Evolutionary conservation across 257 asterid genomes (phyloP), one percentile per base, ranked within the genome.

Genomic region (Cruciata laevipes): DNA sequence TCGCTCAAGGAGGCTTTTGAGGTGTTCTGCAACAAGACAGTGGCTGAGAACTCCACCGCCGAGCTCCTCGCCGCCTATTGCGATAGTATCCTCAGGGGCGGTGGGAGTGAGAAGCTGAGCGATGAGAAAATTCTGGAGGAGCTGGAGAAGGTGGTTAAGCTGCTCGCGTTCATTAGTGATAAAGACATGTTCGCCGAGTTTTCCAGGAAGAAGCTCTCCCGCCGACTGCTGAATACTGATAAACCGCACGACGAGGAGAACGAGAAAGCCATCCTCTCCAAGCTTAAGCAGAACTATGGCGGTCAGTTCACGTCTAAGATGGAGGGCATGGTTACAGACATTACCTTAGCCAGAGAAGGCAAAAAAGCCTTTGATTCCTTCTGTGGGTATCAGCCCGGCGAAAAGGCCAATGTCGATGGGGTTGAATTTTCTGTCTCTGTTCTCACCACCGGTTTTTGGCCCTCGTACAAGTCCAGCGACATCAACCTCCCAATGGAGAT

Each of bases 301-400:
- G 62, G 17, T 1, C 62, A 57, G 30, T 57, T 57, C 62, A 57
- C 35, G 30, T 24, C 62, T 12, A 57, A 57, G 62, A 57, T 57
- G 62, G 59, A 53, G 59, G 59, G 59, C 10, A 53, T 53, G 59
- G 2, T 53, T 5, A 53, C 11, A 20, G 59, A 57, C 30, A 2
- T 57, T 4, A 14, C 7, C 3, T 5, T 57, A 0, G 62, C 62
- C 14, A 2, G 5, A n/a, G n/a, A n/a, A n/a, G n/a, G n/a, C n/a
- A n/a, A n/a, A n/a, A n/a, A n/a, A n/a, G n/a, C n/a, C n/a, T n/a
- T n/a, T n/a, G n/a, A n/a, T n/a, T n/a, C n/a, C n/a, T n/a, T n/a
- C n/a, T n/a, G n/a, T n/a, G n/a, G n/a, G n/a, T n/a, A n/a, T n/a
- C n/a, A n/a, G n/a, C n/a, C n/a, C n/a, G n/a, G n/a, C n/a, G n/a